These are phyloP conservation scores for Casuarina cunninghamiana DNA, from an alignment of 306 rosid genomes.

Conservation along the genomic window DNA sequence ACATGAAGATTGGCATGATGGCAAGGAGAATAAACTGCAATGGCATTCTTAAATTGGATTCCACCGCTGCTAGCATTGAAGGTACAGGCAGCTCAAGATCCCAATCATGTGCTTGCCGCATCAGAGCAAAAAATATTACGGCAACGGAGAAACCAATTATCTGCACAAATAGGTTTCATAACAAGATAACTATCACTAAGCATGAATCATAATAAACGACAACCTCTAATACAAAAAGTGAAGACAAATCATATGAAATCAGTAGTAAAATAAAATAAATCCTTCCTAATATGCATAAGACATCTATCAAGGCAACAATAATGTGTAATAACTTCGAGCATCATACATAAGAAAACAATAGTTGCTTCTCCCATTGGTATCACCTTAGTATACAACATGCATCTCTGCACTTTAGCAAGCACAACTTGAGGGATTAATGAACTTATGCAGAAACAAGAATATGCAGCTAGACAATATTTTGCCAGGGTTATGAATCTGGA, in stretches of 20 bases:
- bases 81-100: constrained; percentile 77
- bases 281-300: not conserved
- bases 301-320: not conserved
- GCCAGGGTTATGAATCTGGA: not conserved
- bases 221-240: not conserved
- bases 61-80: constrained; percentile 71
- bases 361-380: not conserved
- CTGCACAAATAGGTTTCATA: constrained; percentile 59
- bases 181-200: constrained; percentile 25
- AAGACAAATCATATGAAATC: not conserved
- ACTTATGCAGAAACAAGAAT: not conserved
- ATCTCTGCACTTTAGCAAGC: not conserved
- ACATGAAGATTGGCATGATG: constrained; percentile 66
- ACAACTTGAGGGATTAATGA: not conserved
- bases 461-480: not conserved
- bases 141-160: constrained; percentile 80
- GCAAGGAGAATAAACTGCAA: constrained; percentile 60
- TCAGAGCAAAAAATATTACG: constrained; percentile 73
- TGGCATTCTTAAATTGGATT: constrained; percentile 73
- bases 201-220: constrained; percentile 13
- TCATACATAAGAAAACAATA: not conserved
- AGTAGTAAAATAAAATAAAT: not conserved
- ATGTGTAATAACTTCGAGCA: not conserved
- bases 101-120: constrained; percentile 90
- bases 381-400: not conserved